Conservation (phyloP, 495 filamentous ascomycete species). For the Thermothielavioides terrestris region DNA sequence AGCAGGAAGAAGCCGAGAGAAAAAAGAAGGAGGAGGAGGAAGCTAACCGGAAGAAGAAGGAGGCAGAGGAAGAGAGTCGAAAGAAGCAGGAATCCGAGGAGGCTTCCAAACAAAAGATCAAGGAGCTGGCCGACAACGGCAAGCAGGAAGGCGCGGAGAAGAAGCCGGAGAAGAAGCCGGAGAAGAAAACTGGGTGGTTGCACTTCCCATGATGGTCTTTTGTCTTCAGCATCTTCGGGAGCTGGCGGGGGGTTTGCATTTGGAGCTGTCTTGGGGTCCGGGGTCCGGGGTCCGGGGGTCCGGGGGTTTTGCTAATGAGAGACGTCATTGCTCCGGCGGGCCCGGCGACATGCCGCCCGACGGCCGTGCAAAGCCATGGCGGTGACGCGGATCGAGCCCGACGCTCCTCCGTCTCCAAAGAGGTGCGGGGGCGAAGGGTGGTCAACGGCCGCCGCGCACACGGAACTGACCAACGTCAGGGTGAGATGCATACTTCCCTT, state of each 20-base stretch:
- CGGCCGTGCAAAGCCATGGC: neutral
- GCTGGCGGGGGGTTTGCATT: conserved; percentile 3
- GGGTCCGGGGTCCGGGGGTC: too few relatives aligned
- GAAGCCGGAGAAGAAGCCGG: conserved; percentile 5
- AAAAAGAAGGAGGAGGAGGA: conserved; percentile 18
- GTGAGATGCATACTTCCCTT: conserved; percentile 3
- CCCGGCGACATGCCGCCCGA: neutral
- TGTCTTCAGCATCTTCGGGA: conserved; percentile 12
- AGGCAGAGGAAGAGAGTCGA: conserved; percentile 9
- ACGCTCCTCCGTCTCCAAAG: neutral
- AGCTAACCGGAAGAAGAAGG: conserved; percentile 9
- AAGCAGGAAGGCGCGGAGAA: conserved; percentile 10
- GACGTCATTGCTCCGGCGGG: conserved; percentile 6
- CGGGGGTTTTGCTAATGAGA: conserved; percentile 14
- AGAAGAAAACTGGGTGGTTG: conserved; percentile 11
- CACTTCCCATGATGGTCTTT: conserved; percentile 7
- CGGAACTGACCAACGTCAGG: neutral
- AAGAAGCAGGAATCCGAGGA: conserved; percentile 11
- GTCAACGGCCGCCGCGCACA: neutral
- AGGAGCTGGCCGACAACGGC: neutral
- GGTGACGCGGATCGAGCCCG: neutral
- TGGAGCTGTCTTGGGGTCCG: conserved; percentile 2
- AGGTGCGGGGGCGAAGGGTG: neutral
- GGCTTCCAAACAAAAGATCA: neutral
- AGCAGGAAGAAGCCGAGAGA: conserved; percentile 17